Evolutionary conservation across 2,329 filamentous ascomycete genomes (phyloP).

Genomic region (Thelonectria rubi): DNA sequence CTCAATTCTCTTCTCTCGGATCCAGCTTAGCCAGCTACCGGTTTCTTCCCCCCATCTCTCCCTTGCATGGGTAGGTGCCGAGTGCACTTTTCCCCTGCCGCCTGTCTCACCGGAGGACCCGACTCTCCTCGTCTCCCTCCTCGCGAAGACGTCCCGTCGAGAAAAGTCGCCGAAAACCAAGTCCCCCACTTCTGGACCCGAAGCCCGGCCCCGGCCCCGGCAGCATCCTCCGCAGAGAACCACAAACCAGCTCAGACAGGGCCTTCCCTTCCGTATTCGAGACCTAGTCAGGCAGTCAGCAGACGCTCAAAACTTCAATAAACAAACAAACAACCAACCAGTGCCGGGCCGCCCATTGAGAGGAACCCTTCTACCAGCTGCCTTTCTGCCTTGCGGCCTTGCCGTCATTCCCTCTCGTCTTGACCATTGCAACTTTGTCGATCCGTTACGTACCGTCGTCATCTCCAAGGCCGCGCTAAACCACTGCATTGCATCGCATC

Average conservation of each 20-base stretch:
- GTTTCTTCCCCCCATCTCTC: not conserved
- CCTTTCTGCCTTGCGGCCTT: slow-evolving; percentile 28
- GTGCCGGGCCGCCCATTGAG: slow-evolving; percentile 10
- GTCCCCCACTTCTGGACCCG: slow-evolving; percentile 33
- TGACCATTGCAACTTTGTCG: not conserved
- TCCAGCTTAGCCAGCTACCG: slow-evolving; percentile 7
- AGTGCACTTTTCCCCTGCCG: not conserved
- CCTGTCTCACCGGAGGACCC: not conserved
- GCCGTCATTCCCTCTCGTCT: slow-evolving; percentile 1
- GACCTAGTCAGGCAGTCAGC: slow-evolving; percentile 14
- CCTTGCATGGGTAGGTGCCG: not conserved
- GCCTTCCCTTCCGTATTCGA: slow-evolving; percentile 23
- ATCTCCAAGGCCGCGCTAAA: slow-evolving; percentile 17
- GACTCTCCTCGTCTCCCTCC: not conserved
- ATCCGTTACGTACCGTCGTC: slow-evolving; percentile 5
- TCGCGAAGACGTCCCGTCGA: not conserved
- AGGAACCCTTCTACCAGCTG: too few relatives aligned
- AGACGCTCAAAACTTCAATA: slow-evolving; percentile 1
- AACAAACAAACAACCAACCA: not conserved
- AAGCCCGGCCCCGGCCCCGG: slow-evolving; percentile 39
- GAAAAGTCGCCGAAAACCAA: slow-evolving; percentile 15
- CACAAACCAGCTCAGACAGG: slow-evolving; percentile 30
- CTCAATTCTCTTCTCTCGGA: slow-evolving; percentile 12
- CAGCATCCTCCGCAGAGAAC: slow-evolving; percentile 28
- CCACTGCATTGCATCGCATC: slow-evolving; percentile 21